Conservation (phyloP, 768 basidiomycete species). For the Omphalotus guepiniiformis region DNA sequence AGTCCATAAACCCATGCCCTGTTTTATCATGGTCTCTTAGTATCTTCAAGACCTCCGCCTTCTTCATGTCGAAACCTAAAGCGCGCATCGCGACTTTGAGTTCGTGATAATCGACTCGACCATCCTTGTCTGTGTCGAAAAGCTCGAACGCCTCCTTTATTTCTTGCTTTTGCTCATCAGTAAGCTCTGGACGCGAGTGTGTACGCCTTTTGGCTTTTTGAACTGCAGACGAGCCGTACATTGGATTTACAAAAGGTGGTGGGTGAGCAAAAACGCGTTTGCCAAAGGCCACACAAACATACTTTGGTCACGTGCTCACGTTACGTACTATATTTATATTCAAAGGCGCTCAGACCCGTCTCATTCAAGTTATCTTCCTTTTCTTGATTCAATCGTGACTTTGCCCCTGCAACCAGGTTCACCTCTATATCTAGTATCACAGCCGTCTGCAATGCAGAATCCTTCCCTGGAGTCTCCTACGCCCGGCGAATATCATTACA, state of each 20-base stretch:
- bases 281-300: background rate
- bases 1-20: slow-evolving; percentile 82
- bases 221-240: slow-evolving; percentile 64
- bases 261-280: slow-evolving; percentile 7
- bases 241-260: slow-evolving; percentile 24
- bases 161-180: slow-evolving; percentile 90
- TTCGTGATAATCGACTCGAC: slow-evolving; percentile 94
- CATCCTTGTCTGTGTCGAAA: slow-evolving; percentile 99
- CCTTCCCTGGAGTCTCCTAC: no score
- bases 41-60: slow-evolving; percentile 95
- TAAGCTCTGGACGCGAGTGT: slow-evolving; percentile 76
- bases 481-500: no score
- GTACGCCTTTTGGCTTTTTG: slow-evolving; percentile 73
- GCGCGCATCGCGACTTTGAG: slow-evolving; percentile 99
- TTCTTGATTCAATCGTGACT: background rate
- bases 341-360: background rate
- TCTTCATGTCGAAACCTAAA: slow-evolving; percentile 96
- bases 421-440: background rate
- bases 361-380: background rate
- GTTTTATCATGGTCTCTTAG: slow-evolving; percentile 88
- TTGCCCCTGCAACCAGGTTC: background rate
- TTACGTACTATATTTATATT: background rate
- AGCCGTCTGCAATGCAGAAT: no score
- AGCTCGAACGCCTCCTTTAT: slow-evolving; percentile 99
- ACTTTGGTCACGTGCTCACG: background rate